A percentile compares a stretch with the other conserved stretches of the same genome.
These are phyloP conservation scores for Fusarium verrucosum DNA, from an alignment of 2,329 filamentous ascomycete species.

Conservation along the genomic window DNA sequence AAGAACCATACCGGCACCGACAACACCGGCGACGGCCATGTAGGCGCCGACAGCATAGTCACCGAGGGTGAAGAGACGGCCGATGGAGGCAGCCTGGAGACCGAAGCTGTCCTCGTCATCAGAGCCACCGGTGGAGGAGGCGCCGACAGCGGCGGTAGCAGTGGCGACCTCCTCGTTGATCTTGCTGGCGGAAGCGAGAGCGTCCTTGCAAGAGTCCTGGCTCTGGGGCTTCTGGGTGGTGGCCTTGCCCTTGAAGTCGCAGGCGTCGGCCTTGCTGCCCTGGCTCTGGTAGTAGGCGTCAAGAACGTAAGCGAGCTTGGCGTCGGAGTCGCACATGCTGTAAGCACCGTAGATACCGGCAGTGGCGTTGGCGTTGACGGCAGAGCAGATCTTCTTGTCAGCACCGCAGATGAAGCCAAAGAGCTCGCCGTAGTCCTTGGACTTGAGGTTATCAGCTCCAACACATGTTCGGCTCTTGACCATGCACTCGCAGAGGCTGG, in stretches of 20 bases:
- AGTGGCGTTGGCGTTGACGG: conserved; percentile 73
- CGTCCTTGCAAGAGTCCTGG: conserved; percentile 63
- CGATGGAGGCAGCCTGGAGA: conserved; percentile 49
- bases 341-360: conserved; percentile 78
- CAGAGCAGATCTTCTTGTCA: conserved; percentile 66
- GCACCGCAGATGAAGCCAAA: conserved; percentile 79
- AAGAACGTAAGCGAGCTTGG: conserved; percentile 78
- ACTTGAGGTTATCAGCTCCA: conserved; percentile 65
- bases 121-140: conserved; percentile 43
- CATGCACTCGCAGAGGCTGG: conserved; percentile 87
- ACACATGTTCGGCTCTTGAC: conserved; percentile 75
- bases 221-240: conserved; percentile 60
- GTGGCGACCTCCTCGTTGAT: conserved; percentile 59
- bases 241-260: conserved; percentile 76
- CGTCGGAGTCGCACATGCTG: conserved; percentile 75
- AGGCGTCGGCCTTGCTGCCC: conserved; percentile 65
- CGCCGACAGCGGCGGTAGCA: conserved; percentile 52
- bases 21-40: conserved; percentile 60
- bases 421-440: conserved; percentile 69
- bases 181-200: conserved; percentile 71
- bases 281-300: conserved; percentile 75
- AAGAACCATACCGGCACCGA: conserved; percentile 63
- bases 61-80: conserved; percentile 56
- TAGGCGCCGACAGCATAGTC: conserved; percentile 61
- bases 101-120: conserved; percentile 48